These are phyloP conservation scores for Yamadazyma sp. DNA, from an alignment of 1,139 yeast genomes.

Conservation along the genomic window DNA sequence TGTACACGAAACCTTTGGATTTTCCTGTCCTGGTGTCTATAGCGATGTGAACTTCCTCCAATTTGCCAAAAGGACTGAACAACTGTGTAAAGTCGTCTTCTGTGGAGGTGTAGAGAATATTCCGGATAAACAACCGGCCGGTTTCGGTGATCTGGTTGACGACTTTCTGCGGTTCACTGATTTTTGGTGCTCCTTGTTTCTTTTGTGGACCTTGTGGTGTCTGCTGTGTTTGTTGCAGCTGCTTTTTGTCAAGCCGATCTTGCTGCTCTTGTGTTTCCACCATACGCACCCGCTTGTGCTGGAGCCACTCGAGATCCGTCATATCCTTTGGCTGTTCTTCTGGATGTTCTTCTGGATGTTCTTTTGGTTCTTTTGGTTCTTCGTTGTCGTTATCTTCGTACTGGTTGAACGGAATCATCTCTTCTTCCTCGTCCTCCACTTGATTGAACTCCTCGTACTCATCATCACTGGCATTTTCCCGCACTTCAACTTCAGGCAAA, in stretches of 20 bases:
- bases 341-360: conserved; percentile 7
- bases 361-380: conserved; percentile 16
- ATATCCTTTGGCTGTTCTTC: conserved; percentile 43
- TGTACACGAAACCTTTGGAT: conserved; percentile 91
- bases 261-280: conserved; percentile 44
- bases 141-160: conserved; percentile 59
- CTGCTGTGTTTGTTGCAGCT: conserved; percentile 4
- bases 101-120: conserved; percentile 74
- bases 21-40: conserved; percentile 85
- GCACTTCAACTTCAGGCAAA: conserved; percentile 24
- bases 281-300: conserved; percentile 72
- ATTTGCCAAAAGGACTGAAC: conserved; percentile 55
- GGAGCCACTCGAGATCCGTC: conserved; percentile 88
- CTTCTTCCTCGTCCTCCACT: conserved; percentile 20
- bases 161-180: conserved; percentile 39
- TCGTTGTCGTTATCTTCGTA: conserved; percentile 22
- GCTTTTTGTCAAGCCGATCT: conserved; percentile 32
- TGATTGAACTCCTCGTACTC: conserved; percentile 59
- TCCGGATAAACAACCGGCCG: conserved; percentile 86
- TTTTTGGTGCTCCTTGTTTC: conserved; percentile 14
- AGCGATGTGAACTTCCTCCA: conserved; percentile 87
- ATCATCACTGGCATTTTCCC: conserved; percentile 60
- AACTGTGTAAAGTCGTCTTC: conserved; percentile 74
- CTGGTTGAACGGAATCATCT: conserved; percentile 16
- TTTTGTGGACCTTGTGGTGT: conserved; percentile 1